A percentile compares a stretch with the other conserved stretches of the same genome.
Evolutionary conservation across 768 basidiomycete genomes (phyloP).

Genomic region (Tulasnella sp.): DNA sequence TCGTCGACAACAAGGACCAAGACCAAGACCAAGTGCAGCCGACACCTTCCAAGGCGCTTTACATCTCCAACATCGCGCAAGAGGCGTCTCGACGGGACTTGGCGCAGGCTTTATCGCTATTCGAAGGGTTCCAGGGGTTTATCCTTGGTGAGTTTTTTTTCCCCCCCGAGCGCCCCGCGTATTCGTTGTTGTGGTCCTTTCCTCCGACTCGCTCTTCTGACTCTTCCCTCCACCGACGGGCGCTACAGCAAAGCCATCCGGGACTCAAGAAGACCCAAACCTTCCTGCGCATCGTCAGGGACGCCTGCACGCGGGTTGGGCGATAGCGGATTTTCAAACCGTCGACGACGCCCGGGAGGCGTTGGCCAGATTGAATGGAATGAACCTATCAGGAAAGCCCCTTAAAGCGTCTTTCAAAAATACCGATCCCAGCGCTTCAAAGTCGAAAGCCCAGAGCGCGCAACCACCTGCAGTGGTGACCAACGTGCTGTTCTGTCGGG

Average conservation of each 20-base stretch:
- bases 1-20: neutral
- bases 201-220: too few relatives aligned
- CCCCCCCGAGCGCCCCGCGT: too few relatives aligned
- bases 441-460: neutral
- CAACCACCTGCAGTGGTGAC: neutral
- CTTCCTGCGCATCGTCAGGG: neutral
- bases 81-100: neutral
- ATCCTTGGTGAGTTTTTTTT: neutral
- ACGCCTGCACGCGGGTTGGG: neutral
- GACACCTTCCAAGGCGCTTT: neutral
- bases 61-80: neutral
- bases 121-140: neutral
- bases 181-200: too few relatives aligned
- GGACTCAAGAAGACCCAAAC: neutral
- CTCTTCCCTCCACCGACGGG: too few relatives aligned
- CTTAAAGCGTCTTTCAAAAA: neutral
- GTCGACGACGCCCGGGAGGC: neutral
- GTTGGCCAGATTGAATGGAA: neutral
- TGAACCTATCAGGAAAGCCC: too few relatives aligned
- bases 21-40: neutral
- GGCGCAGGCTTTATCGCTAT: neutral
- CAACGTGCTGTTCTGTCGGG: slow-evolving; percentile 5
- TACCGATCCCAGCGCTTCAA: too few relatives aligned
- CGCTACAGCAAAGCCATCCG: neutral
- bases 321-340: neutral